Base-by-base conservation (phyloP, 75 land plant species). In the Pseudotsuga menziesii region DNA sequence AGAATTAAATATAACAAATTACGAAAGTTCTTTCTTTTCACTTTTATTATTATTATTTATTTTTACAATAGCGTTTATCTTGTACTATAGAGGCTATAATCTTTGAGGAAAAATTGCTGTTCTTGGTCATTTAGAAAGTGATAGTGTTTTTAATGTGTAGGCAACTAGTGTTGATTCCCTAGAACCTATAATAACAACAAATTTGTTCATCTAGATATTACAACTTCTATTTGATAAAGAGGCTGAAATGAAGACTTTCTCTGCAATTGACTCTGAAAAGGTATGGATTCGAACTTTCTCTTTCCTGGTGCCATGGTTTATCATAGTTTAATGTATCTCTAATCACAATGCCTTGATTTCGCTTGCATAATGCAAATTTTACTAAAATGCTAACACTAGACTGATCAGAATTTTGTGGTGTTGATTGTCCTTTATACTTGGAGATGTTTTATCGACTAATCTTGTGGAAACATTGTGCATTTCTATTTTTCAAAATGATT, bases 261-360 rank as follows among this genome's bases (percentile, higher is more conserved):
- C 88, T 14, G 88, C 88, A 32, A 75, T 87, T 72, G 87, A 87
- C 58, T 71, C 76, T 25, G 83, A 87, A 35, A 80, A 83, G 82
- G 88, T 87, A 71, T 14, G 75, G 64, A 5, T 44, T 44, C 7
- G 7, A 44, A 44, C 48, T 44, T 5, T 9, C 7, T 44, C 7
- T 44, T 44, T 44, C 9, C 48, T 44, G 1, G 48, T 44, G 48
- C 48, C 48, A 5, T 44, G 48, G 48, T 44, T 44, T 44, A 44
- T 44, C 9, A 44, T n/a, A 44, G 6, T 44, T 44, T 44, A 44
- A 44, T 44, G 48, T 44, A 44, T 6, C 6, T 44, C 48, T 44
- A 6, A 44, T 44, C 48, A 44, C 48, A 44, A 44, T 44, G 48
- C 48, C 6, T 7, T 44, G 48, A 44, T 44, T 44, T 44, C 7